Percentiles rank a stretch among this genome's conserved stretches.
These are phyloP conservation scores for Colletotrichum sp. DNA, from an alignment of 2,329 filamentous ascomycete genomes.

Conservation along the genomic window DNA sequence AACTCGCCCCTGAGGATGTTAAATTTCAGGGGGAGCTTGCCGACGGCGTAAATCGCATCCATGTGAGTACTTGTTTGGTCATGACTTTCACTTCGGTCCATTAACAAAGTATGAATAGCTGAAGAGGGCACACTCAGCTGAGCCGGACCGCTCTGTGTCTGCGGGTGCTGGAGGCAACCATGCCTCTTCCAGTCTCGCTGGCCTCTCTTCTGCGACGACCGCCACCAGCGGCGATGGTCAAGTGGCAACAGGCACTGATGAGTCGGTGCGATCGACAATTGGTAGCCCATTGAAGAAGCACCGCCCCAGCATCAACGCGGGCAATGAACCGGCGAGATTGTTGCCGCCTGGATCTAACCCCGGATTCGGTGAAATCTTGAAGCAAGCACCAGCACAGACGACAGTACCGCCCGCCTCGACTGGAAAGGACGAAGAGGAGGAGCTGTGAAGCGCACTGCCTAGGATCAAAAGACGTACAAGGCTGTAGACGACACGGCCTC, in stretches of 20 bases:
- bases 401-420: neutral
- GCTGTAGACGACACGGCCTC: neutral
- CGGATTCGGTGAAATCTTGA: neutral
- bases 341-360: neutral
- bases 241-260: neutral
- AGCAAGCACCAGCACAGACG: neutral
- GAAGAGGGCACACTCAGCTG: slow-evolving; percentile 80
- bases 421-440: slow-evolving; percentile 12
- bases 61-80: slow-evolving; percentile 54
- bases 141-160: slow-evolving; percentile 56
- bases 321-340: neutral
- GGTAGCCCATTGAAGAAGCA: slow-evolving; percentile 23
- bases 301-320: slow-evolving; percentile 13
- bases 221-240: neutral
- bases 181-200: neutral
- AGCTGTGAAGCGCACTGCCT: neutral
- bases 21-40: slow-evolving; percentile 76
- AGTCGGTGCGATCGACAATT: slow-evolving; percentile 4
- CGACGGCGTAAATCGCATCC: slow-evolving; percentile 82
- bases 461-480: neutral
- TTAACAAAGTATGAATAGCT: slow-evolving; percentile 55
- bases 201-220: neutral
- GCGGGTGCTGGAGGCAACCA: neutral
- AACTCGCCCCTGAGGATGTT: slow-evolving; percentile 73
- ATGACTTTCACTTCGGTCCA: neutral